Evolutionary conservation across 2,329 filamentous ascomycete genomes (phyloP).

Genomic region (Trichoderma semiorbis): DNA sequence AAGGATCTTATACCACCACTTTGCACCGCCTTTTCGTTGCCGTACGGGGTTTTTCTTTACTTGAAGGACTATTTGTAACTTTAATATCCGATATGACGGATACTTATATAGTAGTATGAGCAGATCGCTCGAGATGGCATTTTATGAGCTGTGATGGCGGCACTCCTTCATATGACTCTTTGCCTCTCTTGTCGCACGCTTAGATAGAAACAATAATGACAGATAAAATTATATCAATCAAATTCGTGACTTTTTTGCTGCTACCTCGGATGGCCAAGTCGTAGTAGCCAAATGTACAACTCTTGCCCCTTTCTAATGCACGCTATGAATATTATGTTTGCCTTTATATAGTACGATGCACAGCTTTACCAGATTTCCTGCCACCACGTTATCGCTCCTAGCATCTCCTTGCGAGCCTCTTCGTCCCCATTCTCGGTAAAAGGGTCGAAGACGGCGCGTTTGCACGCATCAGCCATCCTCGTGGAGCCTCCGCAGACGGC

Average conservation of each 20-base stretch:
- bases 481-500: conserved; percentile 55
- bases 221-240: background rate
- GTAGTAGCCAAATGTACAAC: background rate
- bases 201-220: background rate
- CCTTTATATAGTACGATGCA: background rate
- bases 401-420: conserved; percentile 38
- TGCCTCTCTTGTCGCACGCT: background rate
- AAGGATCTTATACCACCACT: background rate
- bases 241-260: background rate
- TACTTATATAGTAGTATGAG: background rate
- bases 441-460: conserved; percentile 48
- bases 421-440: conserved; percentile 39
- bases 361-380: conserved; percentile 51
- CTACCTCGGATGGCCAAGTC: background rate
- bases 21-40: background rate
- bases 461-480: conserved; percentile 56
- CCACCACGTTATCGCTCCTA: conserved; percentile 45
- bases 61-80: background rate
- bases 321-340: background rate
- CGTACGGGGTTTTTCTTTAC: background rate
- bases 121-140: background rate
- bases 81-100: background rate
- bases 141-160: background rate
- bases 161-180: background rate
- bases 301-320: background rate